Conservation (phyloP, 305 asterid genomes). For the Caryopteris hybrid region DNA sequence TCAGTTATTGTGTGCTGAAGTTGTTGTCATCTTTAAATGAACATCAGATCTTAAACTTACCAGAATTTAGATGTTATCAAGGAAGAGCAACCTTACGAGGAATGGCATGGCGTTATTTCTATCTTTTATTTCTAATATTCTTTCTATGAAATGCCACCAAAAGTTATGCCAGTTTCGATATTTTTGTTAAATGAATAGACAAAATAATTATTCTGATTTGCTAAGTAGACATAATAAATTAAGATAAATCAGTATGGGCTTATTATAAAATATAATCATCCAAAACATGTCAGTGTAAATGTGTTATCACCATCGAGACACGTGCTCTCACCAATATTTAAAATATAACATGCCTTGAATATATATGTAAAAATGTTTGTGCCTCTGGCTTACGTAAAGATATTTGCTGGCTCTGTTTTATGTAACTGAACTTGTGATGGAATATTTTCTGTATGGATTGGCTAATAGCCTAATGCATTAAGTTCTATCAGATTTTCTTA, state of each 20-base stretch:
- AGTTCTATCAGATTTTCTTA: neutral
- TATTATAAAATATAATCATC: neutral
- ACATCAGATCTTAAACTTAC: conserved; percentile 46
- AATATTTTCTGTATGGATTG: neutral
- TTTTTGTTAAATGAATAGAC: neutral
- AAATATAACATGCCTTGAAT: neutral
- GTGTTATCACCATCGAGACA: no score
- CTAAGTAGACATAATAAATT: neutral
- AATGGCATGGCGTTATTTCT: neutral
- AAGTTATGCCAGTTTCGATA: neutral
- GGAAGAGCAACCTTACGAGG: neutral
- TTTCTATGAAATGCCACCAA: neutral
- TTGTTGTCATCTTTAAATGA: conserved; percentile 9
- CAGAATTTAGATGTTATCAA: neutral
- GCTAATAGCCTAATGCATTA: no score
- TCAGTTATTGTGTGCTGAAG: conserved; percentile 8
- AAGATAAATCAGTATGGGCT: neutral
- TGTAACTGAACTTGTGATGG: neutral
- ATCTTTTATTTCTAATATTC: neutral
- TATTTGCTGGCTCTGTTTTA: neutral
- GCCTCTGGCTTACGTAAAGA: neutral
- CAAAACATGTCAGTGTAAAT: neutral
- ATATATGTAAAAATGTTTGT: neutral
- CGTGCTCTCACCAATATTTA: no score
- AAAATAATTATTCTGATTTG: neutral